Evolutionary conservation across 1,284 basidiomycete genomes (phyloP).

Genomic region (Melampsora americana): DNA sequence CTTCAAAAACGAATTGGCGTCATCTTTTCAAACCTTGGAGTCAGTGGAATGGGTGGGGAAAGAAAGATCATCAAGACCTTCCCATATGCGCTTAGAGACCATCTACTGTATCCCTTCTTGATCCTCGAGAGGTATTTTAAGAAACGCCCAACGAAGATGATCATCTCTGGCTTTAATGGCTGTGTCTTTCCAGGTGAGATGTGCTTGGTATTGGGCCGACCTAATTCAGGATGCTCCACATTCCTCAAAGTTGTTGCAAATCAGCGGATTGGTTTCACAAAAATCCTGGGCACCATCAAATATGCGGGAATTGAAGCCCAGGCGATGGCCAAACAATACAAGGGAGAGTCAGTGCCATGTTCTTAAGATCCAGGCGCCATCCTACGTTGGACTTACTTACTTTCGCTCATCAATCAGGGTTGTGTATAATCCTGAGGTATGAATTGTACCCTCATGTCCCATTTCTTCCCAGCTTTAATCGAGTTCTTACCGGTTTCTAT

Average conservation of each 20-base stretch:
- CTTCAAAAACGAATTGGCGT: constrained; percentile 59
- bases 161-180: constrained; percentile 55
- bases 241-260: constrained; percentile 55
- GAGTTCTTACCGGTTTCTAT: constrained; percentile 44
- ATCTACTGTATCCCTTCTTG: constrained; percentile 63
- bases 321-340: constrained; percentile 51
- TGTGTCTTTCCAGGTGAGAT: constrained; percentile 66
- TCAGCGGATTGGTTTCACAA: constrained; percentile 53
- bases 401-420: constrained; percentile 1
- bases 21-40: constrained; percentile 70
- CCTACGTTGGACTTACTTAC: constrained; percentile 46
- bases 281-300: constrained; percentile 60
- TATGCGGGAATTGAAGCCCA: constrained; percentile 62
- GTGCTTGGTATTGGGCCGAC: constrained; percentile 60
- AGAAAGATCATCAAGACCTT: constrained; percentile 54
- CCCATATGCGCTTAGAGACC: constrained; percentile 62
- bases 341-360: constrained; percentile 81
- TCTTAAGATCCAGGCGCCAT: constrained; percentile 51
- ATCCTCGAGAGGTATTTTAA: not conserved
- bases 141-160: constrained; percentile 23
- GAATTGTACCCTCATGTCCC: constrained; percentile 48
- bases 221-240: constrained; percentile 53
- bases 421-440: constrained; percentile 42
- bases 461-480: constrained; percentile 48
- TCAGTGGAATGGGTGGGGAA: constrained; percentile 67